Conservation (phyloP, 768 basidiomycete species). For the Suillus bovinus region DNA sequence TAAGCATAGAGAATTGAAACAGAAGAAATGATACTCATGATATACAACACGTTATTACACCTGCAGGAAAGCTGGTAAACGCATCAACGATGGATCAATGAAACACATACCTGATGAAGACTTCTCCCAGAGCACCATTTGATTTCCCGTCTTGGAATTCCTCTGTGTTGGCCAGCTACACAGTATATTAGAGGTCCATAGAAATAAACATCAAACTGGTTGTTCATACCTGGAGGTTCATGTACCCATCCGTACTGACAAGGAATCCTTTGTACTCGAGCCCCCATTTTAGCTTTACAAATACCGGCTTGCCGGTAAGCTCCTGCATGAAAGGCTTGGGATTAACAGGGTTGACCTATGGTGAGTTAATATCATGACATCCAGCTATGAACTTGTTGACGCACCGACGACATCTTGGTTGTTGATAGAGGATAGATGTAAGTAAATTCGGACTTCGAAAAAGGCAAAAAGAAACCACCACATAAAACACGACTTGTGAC, state of each 20-base stretch:
- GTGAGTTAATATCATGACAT: slow-evolving; percentile 14
- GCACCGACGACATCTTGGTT: slow-evolving; percentile 67
- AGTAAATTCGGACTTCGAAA: slow-evolving; percentile 42
- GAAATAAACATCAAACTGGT: neutral
- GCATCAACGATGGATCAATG: neutral
- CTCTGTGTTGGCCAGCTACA: slow-evolving; percentile 96
- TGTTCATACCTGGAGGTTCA: slow-evolving; percentile 90
- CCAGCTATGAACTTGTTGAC: slow-evolving; percentile 27
- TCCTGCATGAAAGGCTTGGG: slow-evolving; percentile 99
- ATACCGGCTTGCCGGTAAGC: slow-evolving; percentile 95
- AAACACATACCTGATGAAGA: slow-evolving; percentile 85
- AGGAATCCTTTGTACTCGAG: slow-evolving; percentile 99
- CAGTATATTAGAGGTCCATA: slow-evolving; percentile 1
- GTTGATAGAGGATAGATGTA: slow-evolving; percentile 32
- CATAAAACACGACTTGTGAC: slow-evolving; percentile 14
- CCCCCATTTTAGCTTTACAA: slow-evolving; percentile 97
- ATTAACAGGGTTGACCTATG: slow-evolving; percentile 88
- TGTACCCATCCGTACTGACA: slow-evolving; percentile 98
- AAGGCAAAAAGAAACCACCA: slow-evolving; percentile 19
- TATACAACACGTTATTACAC: slow-evolving; percentile 96
- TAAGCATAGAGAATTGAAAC: slow-evolving; percentile 16
- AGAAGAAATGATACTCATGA: slow-evolving; percentile 62
- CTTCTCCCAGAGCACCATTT: slow-evolving; percentile 96
- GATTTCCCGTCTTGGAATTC: slow-evolving; percentile 96
- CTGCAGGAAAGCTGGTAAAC: slow-evolving; percentile 38